A percentile compares a stretch with the other conserved stretches of the same genome.
Evolutionary conservation across 2,329 filamentous ascomycete species (phyloP).

Genomic region (Coleophoma crateriformis): DNA sequence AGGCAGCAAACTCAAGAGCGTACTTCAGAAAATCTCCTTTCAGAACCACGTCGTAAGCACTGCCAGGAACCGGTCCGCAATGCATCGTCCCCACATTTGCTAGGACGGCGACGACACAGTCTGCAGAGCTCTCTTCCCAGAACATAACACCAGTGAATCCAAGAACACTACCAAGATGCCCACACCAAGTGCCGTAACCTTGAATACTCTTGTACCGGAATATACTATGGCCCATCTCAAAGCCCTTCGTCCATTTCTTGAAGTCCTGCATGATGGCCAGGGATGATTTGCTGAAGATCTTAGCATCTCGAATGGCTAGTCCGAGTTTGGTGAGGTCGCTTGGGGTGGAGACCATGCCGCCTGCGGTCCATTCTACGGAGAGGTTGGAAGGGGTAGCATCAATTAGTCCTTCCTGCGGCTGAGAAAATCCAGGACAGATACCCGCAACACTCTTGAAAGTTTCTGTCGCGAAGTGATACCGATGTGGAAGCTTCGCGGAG

Average conservation of each 20-base stretch:
- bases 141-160: neutral
- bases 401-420: neutral
- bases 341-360: neutral
- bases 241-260: neutral
- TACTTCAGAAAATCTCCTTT: constrained; percentile 2
- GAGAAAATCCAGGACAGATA: neutral
- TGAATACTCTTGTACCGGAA: neutral
- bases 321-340: neutral
- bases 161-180: neutral
- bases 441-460: neutral
- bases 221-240: neutral
- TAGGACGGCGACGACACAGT: neutral
- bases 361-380: neutral
- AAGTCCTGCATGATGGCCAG: neutral
- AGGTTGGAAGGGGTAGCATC: neutral
- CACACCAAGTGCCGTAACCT: neutral
- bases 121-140: neutral
- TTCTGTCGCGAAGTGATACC: neutral
- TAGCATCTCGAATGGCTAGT: neutral
- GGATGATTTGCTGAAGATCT: neutral
- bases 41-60: constrained; percentile 1
- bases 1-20: constrained; percentile 1
- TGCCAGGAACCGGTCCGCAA: constrained; percentile 4
- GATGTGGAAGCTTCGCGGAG: neutral
- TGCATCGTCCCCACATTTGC: constrained; percentile 4